Evolutionary conservation across 768 basidiomycete genomes (phyloP).

Genomic region (Termitomyces sp.): DNA sequence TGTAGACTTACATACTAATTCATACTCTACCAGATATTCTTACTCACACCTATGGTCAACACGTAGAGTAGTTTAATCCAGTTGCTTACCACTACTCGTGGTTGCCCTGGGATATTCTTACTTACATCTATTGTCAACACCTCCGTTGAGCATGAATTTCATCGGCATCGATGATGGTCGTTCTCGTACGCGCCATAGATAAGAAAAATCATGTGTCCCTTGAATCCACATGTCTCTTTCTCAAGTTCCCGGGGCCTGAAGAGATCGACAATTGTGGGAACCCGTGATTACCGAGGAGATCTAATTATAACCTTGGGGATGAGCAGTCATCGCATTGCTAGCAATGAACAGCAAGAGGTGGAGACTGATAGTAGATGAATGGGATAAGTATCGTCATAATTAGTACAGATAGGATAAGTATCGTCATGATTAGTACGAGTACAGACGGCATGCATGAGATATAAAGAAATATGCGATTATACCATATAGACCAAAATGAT

Average conservation of each 20-base stretch:
- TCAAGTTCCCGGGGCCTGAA: not conserved
- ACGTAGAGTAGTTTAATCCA: too few species aligned
- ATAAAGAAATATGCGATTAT: not conserved
- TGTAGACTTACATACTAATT: too few species aligned
- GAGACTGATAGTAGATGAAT: not conserved
- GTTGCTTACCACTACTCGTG: too few species aligned
- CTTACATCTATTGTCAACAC: too few species aligned
- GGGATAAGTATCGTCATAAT: not conserved
- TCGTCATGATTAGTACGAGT: not conserved
- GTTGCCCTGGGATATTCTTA: too few species aligned
- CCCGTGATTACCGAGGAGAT: not conserved
- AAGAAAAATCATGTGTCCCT: not conserved
- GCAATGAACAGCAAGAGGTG: not conserved
- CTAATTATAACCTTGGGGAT: too few species aligned
- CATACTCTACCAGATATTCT: too few species aligned
- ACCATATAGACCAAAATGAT: not conserved
- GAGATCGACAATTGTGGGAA: not conserved
- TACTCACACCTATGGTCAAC: too few species aligned
- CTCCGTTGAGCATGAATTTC: not conserved
- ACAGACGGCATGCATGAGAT: not conserved
- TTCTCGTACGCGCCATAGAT: not conserved
- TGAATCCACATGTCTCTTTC: not conserved
- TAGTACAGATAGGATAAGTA: not conserved
- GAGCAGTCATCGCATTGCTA: not conserved
- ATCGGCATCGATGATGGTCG: not conserved